Conservation (phyloP, 495 filamentous ascomycete species). For the Trichoderma virens region DNA sequence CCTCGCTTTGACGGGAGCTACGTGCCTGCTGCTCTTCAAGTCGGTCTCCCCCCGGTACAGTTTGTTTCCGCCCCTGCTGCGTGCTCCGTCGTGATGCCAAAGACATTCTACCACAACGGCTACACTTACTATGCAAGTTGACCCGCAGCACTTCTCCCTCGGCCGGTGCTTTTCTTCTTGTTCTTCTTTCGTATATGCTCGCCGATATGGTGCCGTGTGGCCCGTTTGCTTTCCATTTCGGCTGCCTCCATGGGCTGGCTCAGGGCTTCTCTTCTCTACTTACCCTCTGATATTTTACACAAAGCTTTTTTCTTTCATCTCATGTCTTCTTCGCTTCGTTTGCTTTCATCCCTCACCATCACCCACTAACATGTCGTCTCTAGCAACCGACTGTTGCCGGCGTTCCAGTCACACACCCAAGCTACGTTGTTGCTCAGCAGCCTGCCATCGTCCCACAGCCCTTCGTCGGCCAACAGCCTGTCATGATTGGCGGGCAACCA, state of each 20-base stretch:
- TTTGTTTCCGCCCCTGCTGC: constrained; percentile 3
- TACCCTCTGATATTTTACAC: background rate
- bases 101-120: constrained; percentile 13
- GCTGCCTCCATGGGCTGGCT: too few relatives aligned
- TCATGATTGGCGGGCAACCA: constrained; percentile 14
- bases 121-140: constrained; percentile 13
- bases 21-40: constrained; percentile 10
- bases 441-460: constrained; percentile 13
- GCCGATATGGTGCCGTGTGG: background rate
- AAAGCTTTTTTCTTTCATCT: background rate
- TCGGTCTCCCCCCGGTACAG: constrained; percentile 16
- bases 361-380: constrained; percentile 16
- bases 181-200: background rate
- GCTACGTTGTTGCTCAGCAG: constrained; percentile 11
- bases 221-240: background rate
- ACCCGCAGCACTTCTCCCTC: background rate
- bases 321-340: constrained; percentile 8
- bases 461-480: constrained; percentile 17
- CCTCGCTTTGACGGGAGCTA: constrained; percentile 30
- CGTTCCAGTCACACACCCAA: background rate
- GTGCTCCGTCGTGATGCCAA: constrained; percentile 11
- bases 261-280: too few relatives aligned
- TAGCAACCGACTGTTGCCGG: constrained; percentile 7
- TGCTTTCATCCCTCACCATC: background rate
- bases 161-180: background rate